Evolutionary conservation across 179 eudicot species (phyloP).

Genomic region (Pouteria campechiana): DNA sequence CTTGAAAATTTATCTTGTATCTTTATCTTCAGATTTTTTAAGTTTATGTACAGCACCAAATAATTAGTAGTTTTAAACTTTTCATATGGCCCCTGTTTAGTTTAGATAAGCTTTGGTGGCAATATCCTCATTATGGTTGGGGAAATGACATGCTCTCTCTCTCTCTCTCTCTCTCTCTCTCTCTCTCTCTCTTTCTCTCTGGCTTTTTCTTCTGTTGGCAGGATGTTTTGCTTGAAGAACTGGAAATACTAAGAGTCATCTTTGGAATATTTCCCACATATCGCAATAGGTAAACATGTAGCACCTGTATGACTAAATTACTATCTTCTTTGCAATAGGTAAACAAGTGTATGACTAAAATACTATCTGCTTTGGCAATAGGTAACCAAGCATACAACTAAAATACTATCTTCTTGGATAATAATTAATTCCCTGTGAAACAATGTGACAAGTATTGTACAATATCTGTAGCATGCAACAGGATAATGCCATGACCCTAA

Average conservation of each 20-base stretch:
- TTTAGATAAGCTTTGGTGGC: background rate
- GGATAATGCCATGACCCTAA: too few species aligned
- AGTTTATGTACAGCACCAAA: too few species aligned
- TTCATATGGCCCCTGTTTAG: too few species aligned
- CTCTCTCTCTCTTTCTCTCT: background rate
- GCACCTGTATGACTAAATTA: background rate
- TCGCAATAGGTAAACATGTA: constrained; percentile 69
- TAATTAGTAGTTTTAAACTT: background rate
- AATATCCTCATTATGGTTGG: background rate
- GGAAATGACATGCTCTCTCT: background rate
- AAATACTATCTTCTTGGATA: too few species aligned
- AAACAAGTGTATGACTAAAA: too few species aligned
- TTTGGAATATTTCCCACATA: constrained; percentile 95
- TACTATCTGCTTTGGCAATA: too few species aligned
- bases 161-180: background rate
- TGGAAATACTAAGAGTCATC: constrained; percentile 84
- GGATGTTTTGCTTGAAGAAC: constrained; percentile 71
- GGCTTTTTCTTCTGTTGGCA: constrained; percentile 14
- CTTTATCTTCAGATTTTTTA: too few species aligned
- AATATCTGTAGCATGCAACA: too few species aligned
- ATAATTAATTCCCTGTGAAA: too few species aligned
- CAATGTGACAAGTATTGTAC: too few species aligned
- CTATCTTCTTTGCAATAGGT: too few species aligned
- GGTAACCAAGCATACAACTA: too few species aligned
- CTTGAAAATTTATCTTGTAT: background rate